Evolutionary conservation across 78 protist genomes (phyloP).

Genomic region (Cavenderia fasciculata): DNA sequence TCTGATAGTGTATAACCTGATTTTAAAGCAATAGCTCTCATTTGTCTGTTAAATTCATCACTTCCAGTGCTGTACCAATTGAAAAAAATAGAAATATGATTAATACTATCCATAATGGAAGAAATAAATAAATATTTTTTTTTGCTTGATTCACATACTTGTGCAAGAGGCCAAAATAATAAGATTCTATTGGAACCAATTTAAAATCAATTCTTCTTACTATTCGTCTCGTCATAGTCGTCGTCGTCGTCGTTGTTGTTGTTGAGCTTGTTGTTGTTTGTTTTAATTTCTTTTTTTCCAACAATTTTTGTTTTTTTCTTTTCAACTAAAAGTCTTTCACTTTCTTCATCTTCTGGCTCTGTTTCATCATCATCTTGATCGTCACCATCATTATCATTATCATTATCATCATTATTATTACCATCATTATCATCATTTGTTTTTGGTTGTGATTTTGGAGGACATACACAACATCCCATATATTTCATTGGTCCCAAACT

Average conservation of each 20-base stretch:
- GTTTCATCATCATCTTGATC: not conserved
- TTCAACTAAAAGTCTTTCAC: not conserved
- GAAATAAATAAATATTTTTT: too few relatives aligned
- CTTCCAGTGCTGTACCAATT: too few relatives aligned
- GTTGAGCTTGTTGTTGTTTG: not conserved
- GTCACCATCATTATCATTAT: not conserved
- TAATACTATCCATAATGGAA: too few relatives aligned
- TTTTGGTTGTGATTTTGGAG: not conserved
- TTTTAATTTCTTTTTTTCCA: not conserved
- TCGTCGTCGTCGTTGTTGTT: not conserved
- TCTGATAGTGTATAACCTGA: constrained; percentile 42
- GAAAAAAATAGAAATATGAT: too few relatives aligned
- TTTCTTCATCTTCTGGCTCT: constrained; percentile 22
- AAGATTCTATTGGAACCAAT: constrained; percentile 58
- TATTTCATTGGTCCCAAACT: constrained; percentile 61
- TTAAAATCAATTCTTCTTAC: constrained; percentile 57
- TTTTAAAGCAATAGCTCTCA: constrained; percentile 9
- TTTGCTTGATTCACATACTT: too few relatives aligned
- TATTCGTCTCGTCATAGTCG: not conserved
- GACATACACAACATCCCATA: constrained; percentile 56
- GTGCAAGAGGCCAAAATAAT: constrained; percentile 52
- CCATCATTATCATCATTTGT: not conserved
- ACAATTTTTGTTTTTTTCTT: not conserved
- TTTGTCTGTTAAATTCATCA: constrained; percentile 24
- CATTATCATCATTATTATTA: not conserved